A percentile compares a stretch with the other conserved stretches of the same genome.
These are phyloP conservation scores for Paraconiothyrium sp. DNA, from an alignment of 2,329 filamentous ascomycete genomes.

Conservation along the genomic window DNA sequence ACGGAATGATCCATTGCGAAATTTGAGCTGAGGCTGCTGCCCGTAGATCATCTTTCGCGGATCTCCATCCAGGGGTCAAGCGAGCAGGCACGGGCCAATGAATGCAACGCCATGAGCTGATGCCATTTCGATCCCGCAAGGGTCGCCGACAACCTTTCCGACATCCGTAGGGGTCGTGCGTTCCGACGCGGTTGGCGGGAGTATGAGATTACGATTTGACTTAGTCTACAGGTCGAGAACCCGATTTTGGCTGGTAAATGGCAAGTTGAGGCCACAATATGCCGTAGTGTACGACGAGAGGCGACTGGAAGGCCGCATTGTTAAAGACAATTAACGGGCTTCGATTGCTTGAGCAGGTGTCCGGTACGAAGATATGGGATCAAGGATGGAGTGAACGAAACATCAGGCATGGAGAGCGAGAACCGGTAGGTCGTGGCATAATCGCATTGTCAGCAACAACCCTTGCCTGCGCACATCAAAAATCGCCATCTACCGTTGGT, in stretches of 20 bases:
- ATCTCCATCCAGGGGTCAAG: slow-evolving; percentile 1
- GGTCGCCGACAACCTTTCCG: background rate
- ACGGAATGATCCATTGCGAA: too few relatives aligned
- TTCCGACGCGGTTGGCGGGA: background rate
- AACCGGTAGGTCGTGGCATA: background rate
- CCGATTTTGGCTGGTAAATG: background rate
- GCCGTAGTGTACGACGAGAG: background rate
- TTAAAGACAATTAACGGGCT: background rate
- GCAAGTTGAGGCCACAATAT: background rate
- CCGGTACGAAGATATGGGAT: too few relatives aligned
- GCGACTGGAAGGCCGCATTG: background rate
- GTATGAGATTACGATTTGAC: background rate
- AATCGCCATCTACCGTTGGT: background rate
- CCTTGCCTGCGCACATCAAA: background rate
- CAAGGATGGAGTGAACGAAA: background rate
- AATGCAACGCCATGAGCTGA: background rate
- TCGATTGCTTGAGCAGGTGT: background rate
- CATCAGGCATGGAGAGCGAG: too few relatives aligned
- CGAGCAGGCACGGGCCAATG: background rate
- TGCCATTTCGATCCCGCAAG: background rate
- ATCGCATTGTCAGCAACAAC: background rate
- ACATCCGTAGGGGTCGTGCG: background rate
- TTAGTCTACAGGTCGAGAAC: background rate
- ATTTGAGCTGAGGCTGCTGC: background rate
- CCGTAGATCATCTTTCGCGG: background rate